Base-by-base conservation (phyloP, 2,329 filamentous ascomycete species). In the Penicillium sp. region DNA sequence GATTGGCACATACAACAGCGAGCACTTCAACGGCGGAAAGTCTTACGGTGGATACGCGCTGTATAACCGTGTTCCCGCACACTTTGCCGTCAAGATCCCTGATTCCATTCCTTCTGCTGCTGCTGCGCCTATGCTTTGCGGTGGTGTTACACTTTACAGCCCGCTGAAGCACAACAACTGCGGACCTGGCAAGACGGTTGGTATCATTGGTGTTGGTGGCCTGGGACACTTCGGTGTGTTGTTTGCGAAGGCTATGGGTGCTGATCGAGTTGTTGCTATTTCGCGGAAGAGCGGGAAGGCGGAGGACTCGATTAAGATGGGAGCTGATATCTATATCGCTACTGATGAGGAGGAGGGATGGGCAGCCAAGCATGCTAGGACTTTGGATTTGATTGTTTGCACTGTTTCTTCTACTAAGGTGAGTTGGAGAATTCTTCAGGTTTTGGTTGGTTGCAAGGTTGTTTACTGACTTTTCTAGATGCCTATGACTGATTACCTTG, bases 41-140 rank as follows among this genome's bases (percentile, higher is more conserved):
- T 83, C 84, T 1, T 88, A 90, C 64, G 90, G 90, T 13, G 90
- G 86, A 9, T 86, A 86, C 64, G 82, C 80, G 3, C 70, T 80
- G 55, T 82, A 86, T 65, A 80, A 82, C 65, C 80, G 86, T 11
- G 78, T 78, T 0, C 79, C 80, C 2, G 75, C 73, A 6, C 82
- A 84, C 64, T 92, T 90, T 63, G 80, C 80, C 0, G 71, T 86
- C 65, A 84, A 79, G 72, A 85, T 87, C 57, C 84, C 84, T 0
- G 79, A 82, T 35, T 70, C 57, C 0, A 67, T 87, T 27, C 59
- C 74, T 3, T 80, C 77, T 44, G 79, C 77, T 21, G 76, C 80
- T 29, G 84, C 83, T 0, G 84, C 89, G 0, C 90, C 90, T 0
- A 89, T 95, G 80, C 80, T 95, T 48, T 95, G 90, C 66, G 90